These are phyloP conservation scores for Nothomitra cinnamomea DNA, from an alignment of 2,329 filamentous ascomycete genomes.

Conservation along the genomic window DNA sequence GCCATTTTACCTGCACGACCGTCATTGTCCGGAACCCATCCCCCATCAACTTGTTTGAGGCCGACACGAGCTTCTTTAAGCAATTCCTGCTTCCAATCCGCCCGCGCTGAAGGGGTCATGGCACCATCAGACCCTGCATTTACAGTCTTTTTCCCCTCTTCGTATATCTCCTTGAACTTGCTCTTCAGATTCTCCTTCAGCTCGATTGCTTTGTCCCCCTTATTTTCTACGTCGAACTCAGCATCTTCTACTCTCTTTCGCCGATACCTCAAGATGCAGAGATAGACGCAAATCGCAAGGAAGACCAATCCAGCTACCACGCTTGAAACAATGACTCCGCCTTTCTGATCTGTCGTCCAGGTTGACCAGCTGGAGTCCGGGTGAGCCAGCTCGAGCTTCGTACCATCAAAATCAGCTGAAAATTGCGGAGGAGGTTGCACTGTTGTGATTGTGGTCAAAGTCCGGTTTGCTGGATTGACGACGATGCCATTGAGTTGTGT, in stretches of 20 bases:
- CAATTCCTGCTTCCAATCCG: too few species aligned
- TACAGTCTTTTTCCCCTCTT: neutral
- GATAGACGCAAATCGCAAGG: slow-evolving; percentile 10
- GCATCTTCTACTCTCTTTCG: neutral
- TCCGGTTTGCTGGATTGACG: neutral
- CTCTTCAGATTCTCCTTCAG: neutral
- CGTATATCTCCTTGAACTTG: neutral
- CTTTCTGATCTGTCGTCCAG: slow-evolving; percentile 15
- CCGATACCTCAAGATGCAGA: slow-evolving; percentile 1
- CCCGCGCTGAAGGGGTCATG: too few species aligned
- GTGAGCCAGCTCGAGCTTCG: neutral
- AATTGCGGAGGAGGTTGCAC: neutral
- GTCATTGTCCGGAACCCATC: too few species aligned
- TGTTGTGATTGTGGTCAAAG: slow-evolving; percentile 5
- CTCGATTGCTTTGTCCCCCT: too few species aligned
- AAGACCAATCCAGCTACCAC: slow-evolving; percentile 14
- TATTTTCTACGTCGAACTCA: neutral
- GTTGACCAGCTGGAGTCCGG: slow-evolving; percentile 12
- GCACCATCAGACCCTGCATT: too few species aligned
- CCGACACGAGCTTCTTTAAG: too few species aligned
- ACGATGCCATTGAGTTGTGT: slow-evolving; percentile 6
- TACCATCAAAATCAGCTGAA: neutral
- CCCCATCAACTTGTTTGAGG: too few species aligned
- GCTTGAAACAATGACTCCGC: slow-evolving; percentile 16
- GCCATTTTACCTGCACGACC: too few species aligned